Base-by-base conservation (phyloP, 2,329 filamentous ascomycete genomes). In the Diatrype stigma region DNA sequence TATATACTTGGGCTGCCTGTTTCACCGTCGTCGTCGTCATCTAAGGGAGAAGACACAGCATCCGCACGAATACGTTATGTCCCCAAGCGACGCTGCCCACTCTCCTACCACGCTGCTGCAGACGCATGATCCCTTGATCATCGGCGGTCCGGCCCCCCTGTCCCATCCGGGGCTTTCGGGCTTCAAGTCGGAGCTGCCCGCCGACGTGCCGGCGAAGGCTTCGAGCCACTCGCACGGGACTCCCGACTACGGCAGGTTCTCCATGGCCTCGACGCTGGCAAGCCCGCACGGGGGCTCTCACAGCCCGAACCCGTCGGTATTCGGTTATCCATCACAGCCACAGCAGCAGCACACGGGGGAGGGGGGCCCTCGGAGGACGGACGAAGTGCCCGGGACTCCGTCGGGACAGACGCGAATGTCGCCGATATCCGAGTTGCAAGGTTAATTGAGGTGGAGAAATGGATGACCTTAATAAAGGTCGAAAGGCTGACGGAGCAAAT, bases 111-210 rank as follows among this genome's bases (percentile, higher is more conserved):
- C 6, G 47, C 48, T 32, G n/a, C n/a, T n/a, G n/a, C n/a, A n/a
- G n/a, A n/a, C n/a, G n/a, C n/a, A n/a, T n/a, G n/a, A n/a, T 26
- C 37, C 26, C 8, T 19, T 42, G 6, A 23, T n/a, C n/a, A n/a
- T n/a, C n/a, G n/a, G n/a, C n/a, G n/a, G n/a, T n/a, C n/a, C n/a
- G n/a, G n/a, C n/a, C n/a, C 38, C 34, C 37, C 47, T 45, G 7
- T 42, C 28, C 26, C 42, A 21, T 26, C 22, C 47, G 4, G 47
- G 49, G 2, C 48, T 48, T 28, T 23, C 51, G 1, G 45, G 47
- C 14, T 57, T 52, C 51, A 58, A 54, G 30, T 46, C 54, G 3
- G 59, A 60, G 21, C 52, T 62, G 16, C 42, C 58, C 0, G 58
- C 58, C n/a, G 48, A 60, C 21, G 51, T 51, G 38, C 45, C 45